phyloP scores from a whole-genome alignment of 208 protist genomes.

The Trypanosoma brucei region DNA sequence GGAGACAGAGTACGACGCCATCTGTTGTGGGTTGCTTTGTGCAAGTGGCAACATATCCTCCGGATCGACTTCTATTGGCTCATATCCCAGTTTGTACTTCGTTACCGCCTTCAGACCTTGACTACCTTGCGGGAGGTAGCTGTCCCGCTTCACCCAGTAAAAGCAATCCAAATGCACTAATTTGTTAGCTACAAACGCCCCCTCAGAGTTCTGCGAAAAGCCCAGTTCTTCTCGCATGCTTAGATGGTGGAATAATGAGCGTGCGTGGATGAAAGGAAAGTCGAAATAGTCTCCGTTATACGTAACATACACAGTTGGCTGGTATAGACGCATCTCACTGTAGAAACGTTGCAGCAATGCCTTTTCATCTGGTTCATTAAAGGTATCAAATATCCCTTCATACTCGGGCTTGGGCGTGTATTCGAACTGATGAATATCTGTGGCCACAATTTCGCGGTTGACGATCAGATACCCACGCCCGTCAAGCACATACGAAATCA shows the following conservation, averaged over 20 bases:
- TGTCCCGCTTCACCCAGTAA: constrained; percentile 99
- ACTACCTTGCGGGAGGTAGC: constrained; percentile 98
- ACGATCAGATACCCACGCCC: constrained; percentile 97
- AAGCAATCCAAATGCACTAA: constrained; percentile 98
- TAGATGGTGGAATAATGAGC: constrained; percentile 83
- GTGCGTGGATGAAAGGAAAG: constrained; percentile 98
- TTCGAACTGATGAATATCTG: constrained; percentile 99
- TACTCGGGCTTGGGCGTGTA: constrained; percentile 99
- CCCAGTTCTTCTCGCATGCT: constrained; percentile 88
- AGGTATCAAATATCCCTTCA: constrained; percentile 96
- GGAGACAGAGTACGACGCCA: constrained; percentile 99
- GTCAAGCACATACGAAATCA: constrained; percentile 99
- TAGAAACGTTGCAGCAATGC: constrained; percentile 94
- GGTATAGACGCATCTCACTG: constrained; percentile 93
- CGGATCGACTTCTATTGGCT: constrained; percentile 99
- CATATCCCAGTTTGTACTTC: constrained; percentile 98
- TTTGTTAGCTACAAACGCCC: constrained; percentile 93
- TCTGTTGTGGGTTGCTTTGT: constrained; percentile 90
- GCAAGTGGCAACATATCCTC: constrained; percentile 99
- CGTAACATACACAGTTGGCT: constrained; percentile 98
- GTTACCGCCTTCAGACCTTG: constrained; percentile 97
- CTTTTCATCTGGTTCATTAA: constrained; percentile 95
- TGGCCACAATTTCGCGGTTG: constrained; percentile 97
- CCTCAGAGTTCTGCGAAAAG: constrained; percentile 74
- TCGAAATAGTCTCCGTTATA: constrained; percentile 99